phyloP scores from a whole-genome alignment of 2,329 filamentous ascomycete species.

The Cladosporium sp. region DNA sequence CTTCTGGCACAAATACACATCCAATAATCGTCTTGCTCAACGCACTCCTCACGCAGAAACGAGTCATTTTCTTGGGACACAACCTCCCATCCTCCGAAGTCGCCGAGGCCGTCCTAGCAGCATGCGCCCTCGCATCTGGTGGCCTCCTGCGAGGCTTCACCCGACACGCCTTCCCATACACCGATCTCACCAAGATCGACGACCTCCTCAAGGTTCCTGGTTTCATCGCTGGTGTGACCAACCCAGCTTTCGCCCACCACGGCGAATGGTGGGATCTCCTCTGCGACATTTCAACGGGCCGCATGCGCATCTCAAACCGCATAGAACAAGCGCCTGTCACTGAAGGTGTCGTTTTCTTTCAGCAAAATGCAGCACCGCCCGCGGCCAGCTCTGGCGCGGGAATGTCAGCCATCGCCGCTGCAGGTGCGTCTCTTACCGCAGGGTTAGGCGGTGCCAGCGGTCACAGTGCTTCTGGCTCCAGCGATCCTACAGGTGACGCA shows the following conservation, averaged over 20 bases:
- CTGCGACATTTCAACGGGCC: slow-evolving; percentile 85
- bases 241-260: slow-evolving; percentile 90
- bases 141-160: slow-evolving; percentile 92
- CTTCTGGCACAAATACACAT: slow-evolving; percentile 82
- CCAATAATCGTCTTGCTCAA: slow-evolving; percentile 94
- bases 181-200: slow-evolving; percentile 95
- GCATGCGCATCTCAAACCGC: slow-evolving; percentile 88
- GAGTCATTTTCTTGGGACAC: slow-evolving; percentile 91
- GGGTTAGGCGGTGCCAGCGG: slow-evolving; percentile 25
- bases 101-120: slow-evolving; percentile 95
- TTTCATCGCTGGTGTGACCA: slow-evolving; percentile 96
- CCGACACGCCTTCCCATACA: slow-evolving; percentile 94
- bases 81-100: slow-evolving; percentile 94
- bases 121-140: slow-evolving; percentile 87
- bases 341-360: slow-evolving; percentile 82
- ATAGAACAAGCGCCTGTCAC: slow-evolving; percentile 77
- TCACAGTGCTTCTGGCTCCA: slow-evolving; percentile 25
- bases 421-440: slow-evolving; percentile 33
- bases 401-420: slow-evolving; percentile 25
- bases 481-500: slow-evolving; percentile 77
- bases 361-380: slow-evolving; percentile 47
- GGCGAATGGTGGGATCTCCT: slow-evolving; percentile 98
- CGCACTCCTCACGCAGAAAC: slow-evolving; percentile 90
- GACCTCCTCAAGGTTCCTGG: slow-evolving; percentile 92
- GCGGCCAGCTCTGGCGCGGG: slow-evolving; percentile 16